Evolutionary conservation across 768 basidiomycete species (phyloP).

Genomic region (Inosperma sp.): DNA sequence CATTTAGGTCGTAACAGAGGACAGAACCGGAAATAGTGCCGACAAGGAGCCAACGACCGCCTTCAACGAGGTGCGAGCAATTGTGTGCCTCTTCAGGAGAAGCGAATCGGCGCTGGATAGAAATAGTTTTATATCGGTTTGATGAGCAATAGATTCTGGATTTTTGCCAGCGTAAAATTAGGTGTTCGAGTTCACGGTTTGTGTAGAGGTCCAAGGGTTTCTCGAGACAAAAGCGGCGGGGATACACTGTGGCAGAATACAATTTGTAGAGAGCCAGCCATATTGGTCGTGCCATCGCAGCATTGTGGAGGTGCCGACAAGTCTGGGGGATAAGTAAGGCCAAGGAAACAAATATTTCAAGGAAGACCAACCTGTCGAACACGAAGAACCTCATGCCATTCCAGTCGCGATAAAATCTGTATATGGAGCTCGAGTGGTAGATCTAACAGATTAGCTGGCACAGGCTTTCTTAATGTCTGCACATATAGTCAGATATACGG

Average conservation of each 20-base stretch:
- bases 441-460: not conserved
- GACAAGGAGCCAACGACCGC: constrained; percentile 13
- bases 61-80: constrained; percentile 7
- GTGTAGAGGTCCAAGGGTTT: too few relatives aligned
- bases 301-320: not conserved
- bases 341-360: not conserved
- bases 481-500: not conserved
- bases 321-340: not conserved
- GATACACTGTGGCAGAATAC: too few relatives aligned
- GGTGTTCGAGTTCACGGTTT: too few relatives aligned
- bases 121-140: too few relatives aligned
- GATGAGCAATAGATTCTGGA: too few relatives aligned
- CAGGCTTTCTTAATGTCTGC: not conserved
- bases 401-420: not conserved
- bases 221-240: too few relatives aligned
- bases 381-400: constrained; percentile 1
- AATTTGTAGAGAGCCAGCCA: not conserved
- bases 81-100: not conserved
- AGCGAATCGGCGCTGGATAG: not conserved
- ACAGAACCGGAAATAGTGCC: constrained; percentile 1
- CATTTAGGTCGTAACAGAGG: constrained; percentile 6
- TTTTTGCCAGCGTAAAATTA: too few relatives aligned
- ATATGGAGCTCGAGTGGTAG: not conserved
- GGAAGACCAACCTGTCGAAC: not conserved
- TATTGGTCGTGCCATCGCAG: not conserved